Evolutionary conservation across 2,329 filamentous ascomycete species (phyloP).

Genomic region (Fusarium sp.): DNA sequence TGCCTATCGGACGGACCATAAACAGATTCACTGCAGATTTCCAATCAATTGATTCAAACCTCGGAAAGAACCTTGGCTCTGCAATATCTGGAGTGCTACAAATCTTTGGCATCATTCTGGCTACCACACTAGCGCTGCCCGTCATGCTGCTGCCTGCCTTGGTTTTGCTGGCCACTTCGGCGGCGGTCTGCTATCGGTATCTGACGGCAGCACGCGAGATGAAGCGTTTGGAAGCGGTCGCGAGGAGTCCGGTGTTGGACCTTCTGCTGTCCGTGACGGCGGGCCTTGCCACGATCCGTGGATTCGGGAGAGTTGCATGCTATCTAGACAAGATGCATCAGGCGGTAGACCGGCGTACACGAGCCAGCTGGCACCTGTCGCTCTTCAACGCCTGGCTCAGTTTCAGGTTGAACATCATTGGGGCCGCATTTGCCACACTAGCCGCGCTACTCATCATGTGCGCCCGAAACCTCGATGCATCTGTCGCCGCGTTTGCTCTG

Average conservation of each 20-base stretch:
- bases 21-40: conserved; percentile 84
- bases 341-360: conserved; percentile 73
- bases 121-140: too few species aligned
- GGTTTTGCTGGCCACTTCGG: conserved; percentile 66
- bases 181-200: conserved; percentile 68
- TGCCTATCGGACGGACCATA: conserved; percentile 78
- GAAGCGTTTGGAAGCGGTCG: conserved; percentile 79
- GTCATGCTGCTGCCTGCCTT: too few species aligned
- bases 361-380: conserved; percentile 74
- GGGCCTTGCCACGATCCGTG: conserved; percentile 78
- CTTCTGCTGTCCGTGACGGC: conserved; percentile 78
- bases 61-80: conserved; percentile 72
- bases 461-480: conserved; percentile 71
- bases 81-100: too few species aligned
- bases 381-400: conserved; percentile 81
- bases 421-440: conserved; percentile 72
- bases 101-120: too few species aligned
- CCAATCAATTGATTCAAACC: conserved; percentile 73
- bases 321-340: conserved; percentile 76
- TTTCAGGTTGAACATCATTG: conserved; percentile 75
- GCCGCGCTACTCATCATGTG: conserved; percentile 73
- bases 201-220: conserved; percentile 75
- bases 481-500: conserved; percentile 78
- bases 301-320: conserved; percentile 72
- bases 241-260: conserved; percentile 82